phyloP scores from a whole-genome alignment of 306 rosid genomes.

The Casuarina cunninghamiana region DNA sequence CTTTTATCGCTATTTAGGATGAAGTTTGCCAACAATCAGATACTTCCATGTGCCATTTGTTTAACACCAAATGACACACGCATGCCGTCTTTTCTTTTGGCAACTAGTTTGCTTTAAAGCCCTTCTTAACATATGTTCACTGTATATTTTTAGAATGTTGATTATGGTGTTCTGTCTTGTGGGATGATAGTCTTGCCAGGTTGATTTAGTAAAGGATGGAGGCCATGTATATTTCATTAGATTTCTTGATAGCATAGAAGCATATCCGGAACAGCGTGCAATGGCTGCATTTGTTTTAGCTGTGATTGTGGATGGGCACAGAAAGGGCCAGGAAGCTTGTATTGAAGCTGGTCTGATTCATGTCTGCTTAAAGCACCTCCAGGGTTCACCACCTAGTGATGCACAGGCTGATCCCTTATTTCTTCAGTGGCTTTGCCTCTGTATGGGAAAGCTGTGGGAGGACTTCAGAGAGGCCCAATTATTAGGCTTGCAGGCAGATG shows the following conservation, averaged over 20 bases:
- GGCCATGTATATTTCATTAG: slow-evolving; percentile 91
- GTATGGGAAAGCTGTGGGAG: slow-evolving; percentile 97
- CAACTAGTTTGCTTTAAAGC: slow-evolving; percentile 14
- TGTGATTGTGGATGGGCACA: slow-evolving; percentile 92
- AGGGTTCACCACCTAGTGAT: slow-evolving; percentile 78
- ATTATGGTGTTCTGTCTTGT: slow-evolving; percentile 26
- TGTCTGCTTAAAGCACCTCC: slow-evolving; percentile 92
- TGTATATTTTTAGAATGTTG: slow-evolving; percentile 1
- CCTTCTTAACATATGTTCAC: slow-evolving; percentile 8
- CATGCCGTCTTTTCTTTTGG: background rate
- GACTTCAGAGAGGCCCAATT: slow-evolving; percentile 80
- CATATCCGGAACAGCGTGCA: slow-evolving; percentile 92
- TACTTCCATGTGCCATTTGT: background rate
- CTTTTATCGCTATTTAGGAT: background rate
- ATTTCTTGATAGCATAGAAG: slow-evolving; percentile 95
- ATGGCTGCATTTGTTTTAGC: slow-evolving; percentile 99
- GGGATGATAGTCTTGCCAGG: slow-evolving; percentile 88
- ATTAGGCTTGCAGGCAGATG: slow-evolving; percentile 79
- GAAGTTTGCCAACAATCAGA: background rate
- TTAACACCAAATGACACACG: too few species aligned
- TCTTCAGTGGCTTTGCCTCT: slow-evolving; percentile 99
- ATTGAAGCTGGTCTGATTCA: slow-evolving; percentile 71
- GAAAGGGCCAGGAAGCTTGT: slow-evolving; percentile 97
- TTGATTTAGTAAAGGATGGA: slow-evolving; percentile 95
- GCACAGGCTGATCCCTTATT: slow-evolving; percentile 83